Percentiles rank a stretch among this genome's conserved stretches.
Evolutionary conservation across 306 rosid species (phyloP).

Genomic region (Morella rubra): DNA sequence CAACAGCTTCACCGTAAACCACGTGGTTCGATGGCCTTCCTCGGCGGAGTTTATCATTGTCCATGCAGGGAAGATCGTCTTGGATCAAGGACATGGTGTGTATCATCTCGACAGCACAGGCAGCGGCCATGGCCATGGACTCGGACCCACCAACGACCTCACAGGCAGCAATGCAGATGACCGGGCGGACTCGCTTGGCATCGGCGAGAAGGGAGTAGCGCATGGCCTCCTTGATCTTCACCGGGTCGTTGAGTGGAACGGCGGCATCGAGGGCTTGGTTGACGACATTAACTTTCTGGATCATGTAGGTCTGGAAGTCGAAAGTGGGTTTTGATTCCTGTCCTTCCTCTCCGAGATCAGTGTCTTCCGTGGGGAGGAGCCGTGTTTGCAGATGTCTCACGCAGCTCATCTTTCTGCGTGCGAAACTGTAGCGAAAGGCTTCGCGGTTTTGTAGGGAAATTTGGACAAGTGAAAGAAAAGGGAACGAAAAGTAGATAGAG

Average conservation of each 20-base stretch:
- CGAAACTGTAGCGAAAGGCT: too few species aligned
- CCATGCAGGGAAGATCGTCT: slow-evolving; percentile 7
- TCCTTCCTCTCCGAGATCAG: not conserved
- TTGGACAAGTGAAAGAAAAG: too few species aligned
- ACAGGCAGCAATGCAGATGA: not conserved
- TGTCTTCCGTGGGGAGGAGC: not conserved
- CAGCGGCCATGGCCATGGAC: not conserved
- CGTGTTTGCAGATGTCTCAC: not conserved
- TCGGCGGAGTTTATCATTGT: not conserved
- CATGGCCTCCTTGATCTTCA: slow-evolving; percentile 7
- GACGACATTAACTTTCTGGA: not conserved
- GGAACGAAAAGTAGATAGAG: too few species aligned
- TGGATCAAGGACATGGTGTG: not conserved
- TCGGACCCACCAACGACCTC: not conserved
- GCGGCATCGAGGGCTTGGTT: not conserved
- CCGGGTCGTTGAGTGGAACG: not conserved
- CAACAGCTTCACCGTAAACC: not conserved
- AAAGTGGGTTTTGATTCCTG: not conserved
- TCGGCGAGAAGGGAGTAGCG: not conserved
- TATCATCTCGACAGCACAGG: not conserved
- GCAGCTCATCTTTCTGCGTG: not conserved
- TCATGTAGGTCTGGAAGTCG: not conserved
- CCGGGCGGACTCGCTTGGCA: slow-evolving; percentile 1
- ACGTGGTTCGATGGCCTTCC: slow-evolving; percentile 4
- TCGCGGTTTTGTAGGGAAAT: too few species aligned